phyloP scores from a whole-genome alignment of 768 basidiomycete species.

The Polyporus arcularius region DNA sequence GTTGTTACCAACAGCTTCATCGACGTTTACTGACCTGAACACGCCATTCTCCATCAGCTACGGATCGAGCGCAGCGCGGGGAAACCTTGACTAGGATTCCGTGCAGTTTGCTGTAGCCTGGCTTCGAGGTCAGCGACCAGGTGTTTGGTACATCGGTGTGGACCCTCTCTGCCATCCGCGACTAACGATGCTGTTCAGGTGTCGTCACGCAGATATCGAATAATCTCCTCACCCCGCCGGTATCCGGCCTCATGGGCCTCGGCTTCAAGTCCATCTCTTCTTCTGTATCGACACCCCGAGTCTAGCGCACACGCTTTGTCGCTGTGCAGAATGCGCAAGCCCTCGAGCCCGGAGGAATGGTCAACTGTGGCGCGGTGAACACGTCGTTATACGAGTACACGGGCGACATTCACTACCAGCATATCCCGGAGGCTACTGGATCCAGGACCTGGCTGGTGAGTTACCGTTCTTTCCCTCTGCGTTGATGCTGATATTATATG shows the following conservation, averaged over 20 bases:
- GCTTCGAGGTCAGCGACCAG: constrained; percentile 80
- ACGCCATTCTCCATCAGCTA: constrained; percentile 71
- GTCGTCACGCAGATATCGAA: constrained; percentile 54
- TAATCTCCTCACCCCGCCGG: constrained; percentile 63
- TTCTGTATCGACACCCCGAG: no score
- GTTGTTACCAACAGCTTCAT: constrained; percentile 58
- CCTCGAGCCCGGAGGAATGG: constrained; percentile 70
- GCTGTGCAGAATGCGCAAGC: constrained; percentile 30
- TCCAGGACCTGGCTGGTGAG: constrained; percentile 63
- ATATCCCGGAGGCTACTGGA: constrained; percentile 79
- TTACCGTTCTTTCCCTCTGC: background rate
- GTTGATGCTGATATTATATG: background rate
- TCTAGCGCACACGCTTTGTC: constrained; percentile 70
- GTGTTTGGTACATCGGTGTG: constrained; percentile 53
- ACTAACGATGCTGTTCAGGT: constrained; percentile 31
- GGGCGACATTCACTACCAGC: constrained; percentile 81
- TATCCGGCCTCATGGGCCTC: constrained; percentile 88
- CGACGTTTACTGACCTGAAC: constrained; percentile 58
- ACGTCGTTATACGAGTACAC: constrained; percentile 72
- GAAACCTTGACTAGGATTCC: constrained; percentile 68
- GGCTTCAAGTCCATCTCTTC: constrained; percentile 75
- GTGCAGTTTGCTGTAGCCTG: constrained; percentile 92
- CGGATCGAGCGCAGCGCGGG: constrained; percentile 77
- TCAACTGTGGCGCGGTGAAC: constrained; percentile 72
- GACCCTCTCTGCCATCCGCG: background rate